phyloP scores from a whole-genome alignment of 306 rosid species.

The Dalbergia oliveri region DNA sequence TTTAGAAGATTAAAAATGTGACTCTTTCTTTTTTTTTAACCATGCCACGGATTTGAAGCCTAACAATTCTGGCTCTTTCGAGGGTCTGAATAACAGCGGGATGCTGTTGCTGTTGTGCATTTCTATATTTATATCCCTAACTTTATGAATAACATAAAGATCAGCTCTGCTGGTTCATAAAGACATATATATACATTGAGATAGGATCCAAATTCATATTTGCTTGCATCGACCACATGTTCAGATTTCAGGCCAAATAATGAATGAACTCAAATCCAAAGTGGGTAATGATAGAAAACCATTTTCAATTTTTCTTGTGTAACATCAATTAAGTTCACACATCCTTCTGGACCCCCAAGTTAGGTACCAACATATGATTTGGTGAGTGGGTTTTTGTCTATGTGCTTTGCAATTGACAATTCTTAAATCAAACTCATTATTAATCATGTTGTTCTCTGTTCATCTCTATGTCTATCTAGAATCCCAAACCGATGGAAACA shows the following conservation, averaged over 20 bases:
- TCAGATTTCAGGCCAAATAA: conserved; percentile 14
- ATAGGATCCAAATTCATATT: conserved; percentile 39
- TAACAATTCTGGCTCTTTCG: background rate
- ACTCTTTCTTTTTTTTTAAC: background rate
- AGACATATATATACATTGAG: conserved; percentile 22
- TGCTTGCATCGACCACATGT: conserved; percentile 33
- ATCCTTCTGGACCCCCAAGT: conserved; percentile 39
- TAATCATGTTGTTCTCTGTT: conserved; percentile 5
- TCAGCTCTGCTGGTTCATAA: background rate
- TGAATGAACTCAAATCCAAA: conserved; percentile 29
- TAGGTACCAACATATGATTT: conserved; percentile 36
- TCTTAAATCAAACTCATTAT: conserved; percentile 22
- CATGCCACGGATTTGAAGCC: background rate
- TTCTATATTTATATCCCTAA: conserved; percentile 17
- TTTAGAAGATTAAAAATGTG: background rate
- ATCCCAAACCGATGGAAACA: conserved; percentile 23
- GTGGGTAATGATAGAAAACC: background rate
- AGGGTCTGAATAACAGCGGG: background rate
- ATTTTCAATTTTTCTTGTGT: background rate
- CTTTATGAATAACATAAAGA: conserved; percentile 41
- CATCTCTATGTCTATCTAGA: background rate
- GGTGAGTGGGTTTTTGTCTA: conserved; percentile 20
- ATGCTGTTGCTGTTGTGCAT: background rate
- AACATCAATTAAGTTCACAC: conserved; percentile 8
- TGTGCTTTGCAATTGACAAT: conserved; percentile 27